phyloP scores from a whole-genome alignment of 2,329 filamentous ascomycete species.

The Fusarium kyushuense region DNA sequence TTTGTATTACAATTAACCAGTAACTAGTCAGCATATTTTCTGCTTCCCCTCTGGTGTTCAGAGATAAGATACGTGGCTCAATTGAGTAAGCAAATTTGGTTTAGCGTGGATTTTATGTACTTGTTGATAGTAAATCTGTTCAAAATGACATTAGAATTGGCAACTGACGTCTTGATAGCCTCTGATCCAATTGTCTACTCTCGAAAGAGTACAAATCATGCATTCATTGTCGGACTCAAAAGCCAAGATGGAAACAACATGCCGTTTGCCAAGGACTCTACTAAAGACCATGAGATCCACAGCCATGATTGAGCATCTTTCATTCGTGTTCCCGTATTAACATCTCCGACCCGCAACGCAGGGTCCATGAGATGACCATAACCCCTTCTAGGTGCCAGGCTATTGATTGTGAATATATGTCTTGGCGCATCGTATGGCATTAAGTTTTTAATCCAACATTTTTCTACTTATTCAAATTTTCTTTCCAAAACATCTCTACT shows the following conservation, averaged over 20 bases:
- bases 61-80: neutral
- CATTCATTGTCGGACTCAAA: neutral
- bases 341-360: neutral
- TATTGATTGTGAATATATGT: neutral
- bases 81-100: neutral
- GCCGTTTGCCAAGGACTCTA: neutral
- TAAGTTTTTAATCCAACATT: neutral
- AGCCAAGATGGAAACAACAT: neutral
- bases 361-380: neutral
- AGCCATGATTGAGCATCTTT: neutral
- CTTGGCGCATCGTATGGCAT: neutral
- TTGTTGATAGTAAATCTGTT: neutral
- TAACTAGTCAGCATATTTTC: neutral
- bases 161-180: neutral
- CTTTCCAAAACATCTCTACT: accelerated
- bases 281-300: neutral
- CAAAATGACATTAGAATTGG: neutral
- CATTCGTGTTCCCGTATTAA: conserved; percentile 2
- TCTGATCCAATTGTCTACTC: accelerated
- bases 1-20: accelerated
- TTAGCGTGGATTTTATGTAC: too few species aligned
- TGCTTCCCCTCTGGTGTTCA: neutral
- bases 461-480: accelerated
- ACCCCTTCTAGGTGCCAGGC: neutral
- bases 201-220: neutral